Evolutionary conservation across 2,329 filamentous ascomycete genomes (phyloP), one percentile per base, ranked within the genome.

Genomic region (Talaromyces amestolkiae): DNA sequence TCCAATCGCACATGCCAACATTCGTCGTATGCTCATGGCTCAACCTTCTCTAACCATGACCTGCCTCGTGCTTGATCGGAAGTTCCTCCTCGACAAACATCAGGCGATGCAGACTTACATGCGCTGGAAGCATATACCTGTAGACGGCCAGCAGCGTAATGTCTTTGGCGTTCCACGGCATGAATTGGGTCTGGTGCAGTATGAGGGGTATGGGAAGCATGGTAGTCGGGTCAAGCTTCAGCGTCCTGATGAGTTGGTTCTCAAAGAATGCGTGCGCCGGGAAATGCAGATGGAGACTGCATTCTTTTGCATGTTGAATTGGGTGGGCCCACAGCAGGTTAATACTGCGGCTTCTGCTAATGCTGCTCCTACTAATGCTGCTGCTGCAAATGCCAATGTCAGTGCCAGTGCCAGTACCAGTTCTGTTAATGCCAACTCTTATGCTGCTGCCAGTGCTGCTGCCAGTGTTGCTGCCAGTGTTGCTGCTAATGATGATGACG

Each of bases 1-100:
- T 58, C 85, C 84, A 0, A 81, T 82, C 17, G 81, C 82, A 58
- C 77, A 80, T 2, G 80, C 80, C 51, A 79, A 80, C 35, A 77
- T 90, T 60, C 77, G 86, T 45, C 80, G 86, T 37, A 76, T 90
- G 33, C 79, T 91, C 65, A 75, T 91, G 49, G 86, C 85, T 15
- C 87, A 90, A 70, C 81, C 80, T 27, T 80, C 76, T 74, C 76
- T 90, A 19, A 82, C 79, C 7, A 76, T 81, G n/a, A 78, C 91
- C 4, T 88, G 84, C 80, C 78, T 85, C 53, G 77, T 89, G 2
- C 78, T 95, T 35, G 82, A 85, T 58, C 80, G 86, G 47, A 83
- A 84, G 67, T 79, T 77, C n/a, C 84, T 84, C 72, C 78, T 79
- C 15, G 80, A 76, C 4, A 69, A 80, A 1, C 61, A 79, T 2